Base-by-base conservation (phyloP, 441 rosid species). In the Brassica balearica region DNA sequence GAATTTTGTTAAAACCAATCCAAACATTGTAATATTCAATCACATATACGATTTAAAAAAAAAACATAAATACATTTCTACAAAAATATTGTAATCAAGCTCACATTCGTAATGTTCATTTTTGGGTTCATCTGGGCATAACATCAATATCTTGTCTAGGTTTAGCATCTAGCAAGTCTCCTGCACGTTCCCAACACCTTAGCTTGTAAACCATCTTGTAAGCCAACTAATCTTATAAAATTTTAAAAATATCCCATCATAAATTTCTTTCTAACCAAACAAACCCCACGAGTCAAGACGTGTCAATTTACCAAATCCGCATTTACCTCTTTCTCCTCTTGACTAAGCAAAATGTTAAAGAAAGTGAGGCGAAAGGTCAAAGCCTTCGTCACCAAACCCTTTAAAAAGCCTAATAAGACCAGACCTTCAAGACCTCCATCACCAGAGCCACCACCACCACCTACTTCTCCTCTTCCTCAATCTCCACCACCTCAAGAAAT, bases 331-430 rank as follows among this genome's bases (percentile, higher is more conserved):
- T 66, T 32, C 64, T 67, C 69, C 69, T 43, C 70, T 73, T 74
- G 72, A 69, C 75, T 70, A 63, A 80, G 78, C 56, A 80, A 65
- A 60, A 87, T 87, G 88, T 72, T 86, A 82, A 87, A 75, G 61
- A 88, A 83, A 62, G 38, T 89, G 10, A 53, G 25, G 25, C 73
- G 87, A 65, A 80, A 74, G 67, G 86, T 86, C 88, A 77, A 71
- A 65, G 76, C 8, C 51, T 5, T 83, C 0, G 6, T 88, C 59
- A 81, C 85, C 5, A 87, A 87, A 84, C 79, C 95, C 74, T 88
- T 90, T 80, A 84, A 68, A 76, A 84, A 62, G 73, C 87, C 8
- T 48, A 46, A 83, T 12, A 75, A 72, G 20, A 80, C 17, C 48
- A 73, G 71, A 69, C 87, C 85, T 29, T 48, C 58, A 6, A 73